These are phyloP conservation scores for Lactuca sativa DNA, from an alignment of 129 eudicot species.

Conservation along the genomic window DNA sequence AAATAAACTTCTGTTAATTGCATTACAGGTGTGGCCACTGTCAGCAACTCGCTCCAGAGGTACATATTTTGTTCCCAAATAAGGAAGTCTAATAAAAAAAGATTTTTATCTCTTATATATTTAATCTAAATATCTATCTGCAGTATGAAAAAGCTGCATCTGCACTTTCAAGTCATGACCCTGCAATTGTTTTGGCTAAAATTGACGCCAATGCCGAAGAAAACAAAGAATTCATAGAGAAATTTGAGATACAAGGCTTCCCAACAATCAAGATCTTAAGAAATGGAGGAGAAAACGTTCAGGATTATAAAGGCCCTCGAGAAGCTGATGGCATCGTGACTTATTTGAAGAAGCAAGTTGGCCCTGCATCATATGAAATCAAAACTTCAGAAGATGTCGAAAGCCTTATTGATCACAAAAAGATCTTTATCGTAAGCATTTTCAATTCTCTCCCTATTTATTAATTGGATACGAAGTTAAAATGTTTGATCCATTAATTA, in stretches of 20 bases:
- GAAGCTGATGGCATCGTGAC: conserved; percentile 79
- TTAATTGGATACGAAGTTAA: background rate
- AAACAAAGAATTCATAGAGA: conserved; percentile 48
- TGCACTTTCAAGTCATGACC: conserved; percentile 55
- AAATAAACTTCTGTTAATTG: conserved; percentile 7
- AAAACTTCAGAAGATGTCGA: conserved; percentile 57
- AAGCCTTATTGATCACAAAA: conserved; percentile 44
- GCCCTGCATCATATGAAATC: conserved; percentile 72
- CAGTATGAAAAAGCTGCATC: conserved; percentile 86
- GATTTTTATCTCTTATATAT: background rate
- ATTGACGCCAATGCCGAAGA: conserved; percentile 58
- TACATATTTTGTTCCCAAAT: conserved; percentile 13
- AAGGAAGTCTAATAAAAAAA: too few relatives aligned
- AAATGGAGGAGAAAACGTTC: conserved; percentile 57
- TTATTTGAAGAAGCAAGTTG: conserved; percentile 64
- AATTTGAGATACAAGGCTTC: conserved; percentile 56
- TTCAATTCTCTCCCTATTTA: background rate
- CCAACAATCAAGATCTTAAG: conserved; percentile 83
- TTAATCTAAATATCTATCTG: conserved; percentile 22
- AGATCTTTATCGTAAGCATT: conserved; percentile 48
- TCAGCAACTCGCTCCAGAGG: conserved; percentile 86
- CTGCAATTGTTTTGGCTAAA: conserved; percentile 70
- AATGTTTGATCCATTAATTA: background rate
- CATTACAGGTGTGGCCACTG: conserved; percentile 84
- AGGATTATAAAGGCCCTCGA: conserved; percentile 73